Conservation (phyloP, 192 early-diverging fungal species). For the Coemansia sp. region DNA sequence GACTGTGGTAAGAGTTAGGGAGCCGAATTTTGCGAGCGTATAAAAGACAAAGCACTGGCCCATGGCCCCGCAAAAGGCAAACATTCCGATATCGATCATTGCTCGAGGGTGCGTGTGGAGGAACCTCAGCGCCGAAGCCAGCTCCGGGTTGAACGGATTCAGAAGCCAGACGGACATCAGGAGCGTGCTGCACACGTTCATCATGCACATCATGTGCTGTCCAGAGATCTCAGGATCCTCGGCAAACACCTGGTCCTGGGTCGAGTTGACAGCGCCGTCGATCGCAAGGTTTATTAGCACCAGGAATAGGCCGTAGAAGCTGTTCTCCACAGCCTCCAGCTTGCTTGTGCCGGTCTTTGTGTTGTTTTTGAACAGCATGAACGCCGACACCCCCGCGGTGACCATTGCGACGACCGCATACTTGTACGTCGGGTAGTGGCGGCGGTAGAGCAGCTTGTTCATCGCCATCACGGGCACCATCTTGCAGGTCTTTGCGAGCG, state of each 20-base stretch:
- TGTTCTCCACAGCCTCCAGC: slow-evolving; percentile 55
- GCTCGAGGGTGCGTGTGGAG: slow-evolving; percentile 76
- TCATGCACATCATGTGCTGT: slow-evolving; percentile 96
- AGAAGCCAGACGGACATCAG: slow-evolving; percentile 76
- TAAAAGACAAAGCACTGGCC: slow-evolving; percentile 99
- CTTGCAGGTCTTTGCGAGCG: slow-evolving; percentile 95
- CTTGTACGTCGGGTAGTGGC: slow-evolving; percentile 83
- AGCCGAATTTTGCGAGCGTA: slow-evolving; percentile 87
- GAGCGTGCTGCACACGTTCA: slow-evolving; percentile 83
- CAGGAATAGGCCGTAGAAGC: slow-evolving; percentile 77
- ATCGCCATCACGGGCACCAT: slow-evolving; percentile 95
- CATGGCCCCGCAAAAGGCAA: slow-evolving; percentile 86
- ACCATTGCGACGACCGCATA: slow-evolving; percentile 85
- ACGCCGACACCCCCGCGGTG: slow-evolving; percentile 87
- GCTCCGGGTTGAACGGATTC: slow-evolving; percentile 77
- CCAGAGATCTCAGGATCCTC: slow-evolving; percentile 71
- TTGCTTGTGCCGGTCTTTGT: slow-evolving; percentile 12
- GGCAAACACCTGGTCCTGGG: slow-evolving; percentile 93
- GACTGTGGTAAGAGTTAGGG: slow-evolving; percentile 86
- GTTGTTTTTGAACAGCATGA: slow-evolving; percentile 81
- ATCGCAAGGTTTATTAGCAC: slow-evolving; percentile 83
- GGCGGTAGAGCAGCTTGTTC: slow-evolving; percentile 89
- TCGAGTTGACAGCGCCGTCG: slow-evolving; percentile 94
- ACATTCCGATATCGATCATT: slow-evolving; percentile 80
- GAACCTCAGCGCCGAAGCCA: slow-evolving; percentile 72